Evolutionary conservation across 768 basidiomycete species (phyloP).

Genomic region (Boletus huronensis): DNA sequence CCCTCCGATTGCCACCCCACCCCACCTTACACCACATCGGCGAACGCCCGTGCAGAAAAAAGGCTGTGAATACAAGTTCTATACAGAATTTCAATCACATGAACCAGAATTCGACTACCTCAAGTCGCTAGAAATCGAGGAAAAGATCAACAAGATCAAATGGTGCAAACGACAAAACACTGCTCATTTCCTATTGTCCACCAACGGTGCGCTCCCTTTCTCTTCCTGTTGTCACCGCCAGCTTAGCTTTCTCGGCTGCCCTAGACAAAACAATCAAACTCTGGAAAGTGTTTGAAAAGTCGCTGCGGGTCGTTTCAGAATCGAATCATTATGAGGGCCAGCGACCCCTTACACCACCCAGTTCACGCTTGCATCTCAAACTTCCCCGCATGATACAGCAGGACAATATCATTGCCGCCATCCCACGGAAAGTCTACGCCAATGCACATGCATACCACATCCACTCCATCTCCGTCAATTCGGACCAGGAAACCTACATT

Average conservation of each 20-base stretch:
- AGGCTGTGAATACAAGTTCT: conserved; percentile 99
- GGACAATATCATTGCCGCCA: conserved; percentile 98
- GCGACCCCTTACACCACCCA: conserved; percentile 63
- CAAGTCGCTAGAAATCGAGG: conserved; percentile 99
- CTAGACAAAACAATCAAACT: conserved; percentile 99
- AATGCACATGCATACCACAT: conserved; percentile 99
- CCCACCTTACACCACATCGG: conserved; percentile 15
- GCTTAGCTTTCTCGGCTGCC: background rate
- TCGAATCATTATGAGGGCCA: conserved; percentile 89
- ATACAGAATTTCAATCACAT: conserved; percentile 99
- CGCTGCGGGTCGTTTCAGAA: conserved; percentile 91
- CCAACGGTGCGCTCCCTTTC: conserved; percentile 67
- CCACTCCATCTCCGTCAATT: conserved; percentile 99
- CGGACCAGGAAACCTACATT: conserved; percentile 98
- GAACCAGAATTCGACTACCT: conserved; percentile 99
- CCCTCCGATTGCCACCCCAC: conserved; percentile 26
- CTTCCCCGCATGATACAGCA: conserved; percentile 91
- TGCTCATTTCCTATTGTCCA: conserved; percentile 95
- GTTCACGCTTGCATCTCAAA: conserved; percentile 57
- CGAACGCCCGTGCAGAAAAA: conserved; percentile 70
- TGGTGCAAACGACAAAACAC: conserved; percentile 99
- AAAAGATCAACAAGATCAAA: conserved; percentile 99
- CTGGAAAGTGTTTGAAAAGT: conserved; percentile 99
- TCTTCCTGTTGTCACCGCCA: background rate
- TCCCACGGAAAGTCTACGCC: conserved; percentile 97